phyloP scores from a whole-genome alignment of 805 yeast species.

The Pichia sporocuriosa region DNA sequence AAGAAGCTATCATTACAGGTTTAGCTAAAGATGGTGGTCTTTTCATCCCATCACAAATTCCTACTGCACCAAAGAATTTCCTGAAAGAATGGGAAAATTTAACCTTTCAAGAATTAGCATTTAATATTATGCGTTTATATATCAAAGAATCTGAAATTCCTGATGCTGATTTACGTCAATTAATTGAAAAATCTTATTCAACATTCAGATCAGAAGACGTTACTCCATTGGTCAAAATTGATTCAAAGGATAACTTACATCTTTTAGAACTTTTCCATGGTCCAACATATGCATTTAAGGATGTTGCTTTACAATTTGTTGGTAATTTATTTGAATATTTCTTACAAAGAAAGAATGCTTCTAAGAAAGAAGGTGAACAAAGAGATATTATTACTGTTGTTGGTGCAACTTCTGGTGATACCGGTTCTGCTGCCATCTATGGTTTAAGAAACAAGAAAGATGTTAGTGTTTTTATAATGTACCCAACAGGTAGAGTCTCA shows the following conservation, averaged over 20 bases:
- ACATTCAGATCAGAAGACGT: slow-evolving; percentile 86
- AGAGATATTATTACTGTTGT: slow-evolving; percentile 88
- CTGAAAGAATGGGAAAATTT: slow-evolving; percentile 63
- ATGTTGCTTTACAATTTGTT: slow-evolving; percentile 95
- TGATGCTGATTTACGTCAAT: slow-evolving; percentile 51
- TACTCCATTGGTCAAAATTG: slow-evolving; percentile 63
- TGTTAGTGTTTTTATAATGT: slow-evolving; percentile 92
- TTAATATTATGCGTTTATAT: slow-evolving; percentile 75
- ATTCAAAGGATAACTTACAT: slow-evolving; percentile 50
- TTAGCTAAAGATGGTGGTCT: slow-evolving; percentile 96
- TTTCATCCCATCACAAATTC: slow-evolving; percentile 80
- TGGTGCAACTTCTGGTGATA: slow-evolving; percentile 98
- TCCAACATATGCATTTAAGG: slow-evolving; percentile 98
- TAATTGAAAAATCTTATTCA: slow-evolving; percentile 71
- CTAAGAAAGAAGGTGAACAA: slow-evolving; percentile 38
- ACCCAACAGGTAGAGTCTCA: slow-evolving; percentile 96
- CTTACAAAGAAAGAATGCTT: slow-evolving; percentile 63
- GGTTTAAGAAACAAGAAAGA: slow-evolving; percentile 96
- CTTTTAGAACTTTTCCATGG: slow-evolving; percentile 95
- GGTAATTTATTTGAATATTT: slow-evolving; percentile 96
- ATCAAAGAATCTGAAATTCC: slow-evolving; percentile 70
- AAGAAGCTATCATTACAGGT: slow-evolving; percentile 82
- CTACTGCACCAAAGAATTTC: slow-evolving; percentile 50
- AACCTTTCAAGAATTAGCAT: slow-evolving; percentile 81
- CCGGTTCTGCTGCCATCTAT: slow-evolving; percentile 98